Evolutionary conservation across 108 stramenopile genomes (phyloP), one percentile per base, ranked within the genome.

Genomic region (Mediolabrus comicus): DNA sequence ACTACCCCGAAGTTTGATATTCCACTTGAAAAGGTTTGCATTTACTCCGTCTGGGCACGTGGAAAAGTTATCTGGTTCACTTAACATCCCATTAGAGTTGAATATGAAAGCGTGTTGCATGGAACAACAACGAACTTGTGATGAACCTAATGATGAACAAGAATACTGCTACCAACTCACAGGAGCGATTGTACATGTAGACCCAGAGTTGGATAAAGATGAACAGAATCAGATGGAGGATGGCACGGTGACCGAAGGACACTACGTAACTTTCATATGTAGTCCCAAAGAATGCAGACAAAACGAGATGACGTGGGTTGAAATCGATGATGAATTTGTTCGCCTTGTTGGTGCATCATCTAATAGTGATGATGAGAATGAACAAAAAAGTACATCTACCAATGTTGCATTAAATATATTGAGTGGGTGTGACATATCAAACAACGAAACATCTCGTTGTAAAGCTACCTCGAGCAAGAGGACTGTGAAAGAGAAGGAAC

Each of bases 141-240:
- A 35, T 6, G 41, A 54, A 27, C 13, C 39, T 1, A 53, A 35
- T n/a, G 53, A 67, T 14, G 53, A 67, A 9, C 60, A 62, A 14
- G 53, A 67, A 9, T 65, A 62, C 49, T 32, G 46, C 31, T 78
- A 71, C 61, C 9, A 17, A 32, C 28, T 78, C 4, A 66, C 34
- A 13, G 77, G 77, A 11, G 77, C 77, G 1, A 65, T 78, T 46
- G 77, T 78, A 8, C 69, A 78, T 39, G 77, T 78, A 9, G 69
- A 71, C 17, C 69, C 69, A 31, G 24, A 33, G 8, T 22, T 49
- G 2, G 22, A 9, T 1, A 22, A 49, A 1, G 75, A 69, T n/a
- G 52, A 65, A 7, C 29, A 66, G 2, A 39, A 53, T 12, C 60
- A 67, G 1, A 14, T 17, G 25, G 64, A 19, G 7, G 71, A 65